These are phyloP conservation scores for Pyrenula aspistea DNA, from an alignment of 495 filamentous ascomycete genomes.

Conservation along the genomic window DNA sequence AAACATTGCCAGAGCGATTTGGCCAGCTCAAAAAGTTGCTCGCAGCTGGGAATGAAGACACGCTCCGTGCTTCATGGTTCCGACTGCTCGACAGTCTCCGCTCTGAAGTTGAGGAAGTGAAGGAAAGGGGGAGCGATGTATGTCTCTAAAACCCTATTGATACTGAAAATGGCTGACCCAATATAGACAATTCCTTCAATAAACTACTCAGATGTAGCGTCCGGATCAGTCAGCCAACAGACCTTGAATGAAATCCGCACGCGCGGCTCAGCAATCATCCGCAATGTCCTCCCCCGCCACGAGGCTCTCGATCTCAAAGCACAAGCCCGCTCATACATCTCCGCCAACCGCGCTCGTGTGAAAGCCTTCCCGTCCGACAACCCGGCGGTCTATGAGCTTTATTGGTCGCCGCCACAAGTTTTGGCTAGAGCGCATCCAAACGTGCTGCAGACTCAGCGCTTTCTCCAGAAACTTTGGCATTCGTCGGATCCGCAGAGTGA, in stretches of 20 bases:
- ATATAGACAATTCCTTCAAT: constrained; percentile 46
- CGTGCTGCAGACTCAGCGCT: constrained; percentile 53
- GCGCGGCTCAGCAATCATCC: constrained; percentile 50
- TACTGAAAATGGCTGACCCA: constrained; percentile 1
- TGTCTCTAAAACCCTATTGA: constrained; percentile 3
- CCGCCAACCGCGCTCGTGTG: constrained; percentile 35
- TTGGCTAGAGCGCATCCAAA: constrained; percentile 62
- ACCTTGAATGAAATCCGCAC: constrained; percentile 43
- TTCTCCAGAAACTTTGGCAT: constrained; percentile 68
- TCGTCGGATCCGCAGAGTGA: constrained; percentile 44
- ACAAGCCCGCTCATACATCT: constrained; percentile 44
- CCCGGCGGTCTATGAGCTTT: constrained; percentile 78
- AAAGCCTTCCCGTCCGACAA: constrained; percentile 44
- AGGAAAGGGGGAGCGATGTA: constrained; percentile 37
- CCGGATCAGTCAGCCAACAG: constrained; percentile 27
- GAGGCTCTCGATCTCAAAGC: constrained; percentile 40
- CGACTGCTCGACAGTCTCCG: constrained; percentile 50
- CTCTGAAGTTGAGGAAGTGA: constrained; percentile 31
- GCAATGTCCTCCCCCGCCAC: constrained; percentile 46
- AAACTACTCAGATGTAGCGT: constrained; percentile 39
- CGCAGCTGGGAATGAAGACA: constrained; percentile 49
- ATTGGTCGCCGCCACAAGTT: constrained; percentile 73
- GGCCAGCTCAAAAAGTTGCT: constrained; percentile 59
- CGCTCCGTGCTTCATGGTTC: constrained; percentile 54
- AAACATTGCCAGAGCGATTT: constrained; percentile 61